Conservation (phyloP, 345 rosid genomes). For the Brassica carinata region DNA sequence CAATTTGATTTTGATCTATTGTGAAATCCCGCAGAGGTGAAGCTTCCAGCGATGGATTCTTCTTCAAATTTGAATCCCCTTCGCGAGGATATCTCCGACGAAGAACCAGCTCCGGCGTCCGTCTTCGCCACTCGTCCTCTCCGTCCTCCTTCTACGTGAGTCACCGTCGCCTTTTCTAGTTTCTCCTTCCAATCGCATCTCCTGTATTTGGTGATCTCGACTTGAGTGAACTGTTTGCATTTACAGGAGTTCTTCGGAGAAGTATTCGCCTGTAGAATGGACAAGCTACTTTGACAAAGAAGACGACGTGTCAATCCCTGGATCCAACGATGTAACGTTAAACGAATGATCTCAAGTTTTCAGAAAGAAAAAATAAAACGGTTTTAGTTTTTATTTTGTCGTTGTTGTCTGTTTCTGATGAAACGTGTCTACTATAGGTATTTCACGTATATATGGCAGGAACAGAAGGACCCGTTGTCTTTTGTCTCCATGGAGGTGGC, state of each 20-base stretch:
- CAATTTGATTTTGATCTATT: background rate
- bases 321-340: constrained; percentile 67
- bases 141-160: constrained; percentile 69
- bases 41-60: constrained; percentile 47
- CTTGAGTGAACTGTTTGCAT: background rate
- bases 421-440: constrained; percentile 55
- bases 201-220: background rate
- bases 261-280: constrained; percentile 79
- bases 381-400: background rate
- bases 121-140: constrained; percentile 59
- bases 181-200: background rate
- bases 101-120: constrained; percentile 45
- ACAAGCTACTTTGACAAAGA: constrained; percentile 66
- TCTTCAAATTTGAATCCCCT: constrained; percentile 50
- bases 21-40: background rate
- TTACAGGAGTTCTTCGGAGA: constrained; percentile 56
- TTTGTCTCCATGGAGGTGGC: constrained; percentile 96
- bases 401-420: constrained; percentile 24
- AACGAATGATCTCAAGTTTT: background rate
- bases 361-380: background rate
- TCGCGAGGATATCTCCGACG: constrained; percentile 52
- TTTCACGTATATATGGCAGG: constrained; percentile 94
- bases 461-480: constrained; percentile 82
- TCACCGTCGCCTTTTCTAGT: constrained; percentile 11
- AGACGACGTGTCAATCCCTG: constrained; percentile 68